These are phyloP conservation scores for Phialocephala sp. DNA, from an alignment of 2,329 filamentous ascomycete genomes.

Conservation along the genomic window DNA sequence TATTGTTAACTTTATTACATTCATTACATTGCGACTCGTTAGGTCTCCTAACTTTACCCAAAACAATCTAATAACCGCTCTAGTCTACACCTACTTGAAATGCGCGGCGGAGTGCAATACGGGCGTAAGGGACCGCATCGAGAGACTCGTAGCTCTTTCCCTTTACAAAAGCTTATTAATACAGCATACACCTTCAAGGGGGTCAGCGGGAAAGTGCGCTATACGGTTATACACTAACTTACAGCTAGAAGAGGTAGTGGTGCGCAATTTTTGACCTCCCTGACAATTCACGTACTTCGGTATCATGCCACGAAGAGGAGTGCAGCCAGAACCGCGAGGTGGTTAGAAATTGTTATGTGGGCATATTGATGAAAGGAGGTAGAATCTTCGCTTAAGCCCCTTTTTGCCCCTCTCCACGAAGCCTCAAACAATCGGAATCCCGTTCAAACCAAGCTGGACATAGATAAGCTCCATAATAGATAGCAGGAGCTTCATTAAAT, in stretches of 20 bases:
- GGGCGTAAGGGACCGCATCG: too few relatives aligned
- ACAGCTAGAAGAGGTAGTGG: not conserved
- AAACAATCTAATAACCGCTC: not conserved
- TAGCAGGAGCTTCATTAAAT: too few relatives aligned
- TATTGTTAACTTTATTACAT: not conserved
- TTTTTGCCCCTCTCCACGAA: not conserved
- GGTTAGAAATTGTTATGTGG: not conserved
- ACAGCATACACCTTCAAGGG: not conserved
- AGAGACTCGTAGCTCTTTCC: not conserved
- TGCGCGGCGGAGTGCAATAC: too few relatives aligned
- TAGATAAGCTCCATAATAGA: too few relatives aligned
- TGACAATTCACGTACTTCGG: not conserved
- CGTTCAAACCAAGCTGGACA: not conserved
- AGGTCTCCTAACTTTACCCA: not conserved
- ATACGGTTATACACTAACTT: not conserved
- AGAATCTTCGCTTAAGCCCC: too few relatives aligned
- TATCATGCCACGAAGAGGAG: not conserved
- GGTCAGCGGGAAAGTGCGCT: not conserved
- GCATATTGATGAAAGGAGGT: too few relatives aligned
- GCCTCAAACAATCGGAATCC: not conserved
- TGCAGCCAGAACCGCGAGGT: not conserved
- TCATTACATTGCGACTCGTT: not conserved
- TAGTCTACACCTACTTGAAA: not conserved
- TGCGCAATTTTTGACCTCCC: not conserved
- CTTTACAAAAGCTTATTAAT: too few relatives aligned